Evolutionary conservation across 768 basidiomycete genomes (phyloP).

Genomic region (Multifurca ochricompacta): DNA sequence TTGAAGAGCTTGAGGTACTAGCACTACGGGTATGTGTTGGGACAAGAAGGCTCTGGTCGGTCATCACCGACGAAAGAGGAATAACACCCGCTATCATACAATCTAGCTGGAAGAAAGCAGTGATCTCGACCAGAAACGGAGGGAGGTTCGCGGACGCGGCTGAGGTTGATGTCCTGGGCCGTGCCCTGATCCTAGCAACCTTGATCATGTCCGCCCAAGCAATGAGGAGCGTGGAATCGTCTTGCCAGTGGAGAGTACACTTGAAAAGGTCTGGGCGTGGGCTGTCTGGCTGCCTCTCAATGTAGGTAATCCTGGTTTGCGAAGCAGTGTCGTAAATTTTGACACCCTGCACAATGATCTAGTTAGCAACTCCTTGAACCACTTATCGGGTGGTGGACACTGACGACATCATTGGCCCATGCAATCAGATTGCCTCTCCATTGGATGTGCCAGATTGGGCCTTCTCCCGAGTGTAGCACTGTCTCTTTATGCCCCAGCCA

Average conservation of each 20-base stretch:
- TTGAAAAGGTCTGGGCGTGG: slow-evolving; percentile 95
- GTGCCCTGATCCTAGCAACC: slow-evolving; percentile 69
- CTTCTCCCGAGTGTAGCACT: slow-evolving; percentile 74
- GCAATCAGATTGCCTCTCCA: slow-evolving; percentile 87
- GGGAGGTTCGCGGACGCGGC: slow-evolving; percentile 41
- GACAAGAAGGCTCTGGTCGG: slow-evolving; percentile 19
- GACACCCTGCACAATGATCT: slow-evolving; percentile 55
- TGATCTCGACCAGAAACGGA: slow-evolving; percentile 76
- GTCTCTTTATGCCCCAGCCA: slow-evolving; percentile 96
- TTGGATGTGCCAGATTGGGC: slow-evolving; percentile 86
- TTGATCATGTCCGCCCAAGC: slow-evolving; percentile 94
- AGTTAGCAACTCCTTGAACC: background rate
- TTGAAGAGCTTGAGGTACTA: slow-evolving; percentile 23
- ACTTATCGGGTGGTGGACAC: slow-evolving; percentile 26
- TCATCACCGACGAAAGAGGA: slow-evolving; percentile 48
- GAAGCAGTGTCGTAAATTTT: slow-evolving; percentile 85
- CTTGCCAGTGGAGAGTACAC: slow-evolving; percentile 87
- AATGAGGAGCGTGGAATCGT: slow-evolving; percentile 82
- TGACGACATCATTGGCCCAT: slow-evolving; percentile 90
- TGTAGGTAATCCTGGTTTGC: slow-evolving; percentile 71
- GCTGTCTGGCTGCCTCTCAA: slow-evolving; percentile 72
- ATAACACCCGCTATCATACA: slow-evolving; percentile 92
- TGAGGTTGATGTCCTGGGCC: slow-evolving; percentile 40
- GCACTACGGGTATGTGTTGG: slow-evolving; percentile 9
- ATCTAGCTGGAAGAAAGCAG: slow-evolving; percentile 86